A percentile compares a stretch with the other conserved stretches of the same genome.
Conservation (phyloP, 2,329 filamentous ascomycete genomes). For the Cytospora piceicola region DNA sequence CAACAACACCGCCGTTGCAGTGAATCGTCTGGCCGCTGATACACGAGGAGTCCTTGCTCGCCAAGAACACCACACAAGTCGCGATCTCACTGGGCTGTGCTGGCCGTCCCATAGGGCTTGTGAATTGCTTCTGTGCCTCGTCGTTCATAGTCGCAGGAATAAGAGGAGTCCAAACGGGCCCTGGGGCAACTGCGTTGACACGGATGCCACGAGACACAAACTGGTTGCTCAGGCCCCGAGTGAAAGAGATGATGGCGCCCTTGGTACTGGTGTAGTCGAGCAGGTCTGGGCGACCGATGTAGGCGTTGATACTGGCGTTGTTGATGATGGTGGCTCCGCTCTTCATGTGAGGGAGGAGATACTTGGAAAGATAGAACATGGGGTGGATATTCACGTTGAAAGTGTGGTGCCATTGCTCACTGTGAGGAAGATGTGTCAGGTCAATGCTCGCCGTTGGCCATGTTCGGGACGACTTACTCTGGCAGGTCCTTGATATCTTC, state of each 20-base stretch:
- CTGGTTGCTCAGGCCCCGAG: conserved; percentile 76
- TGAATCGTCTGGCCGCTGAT: conserved; percentile 71
- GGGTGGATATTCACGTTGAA: conserved; percentile 85
- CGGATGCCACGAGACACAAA: conserved; percentile 72
- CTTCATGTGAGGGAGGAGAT: conserved; percentile 74
- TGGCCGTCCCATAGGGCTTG: conserved; percentile 74
- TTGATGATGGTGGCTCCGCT: conserved; percentile 80
- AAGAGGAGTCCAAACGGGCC: conserved; percentile 78
- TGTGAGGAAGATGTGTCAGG: conserved; percentile 36
- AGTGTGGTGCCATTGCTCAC: conserved; percentile 77
- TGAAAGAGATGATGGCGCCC: conserved; percentile 79
- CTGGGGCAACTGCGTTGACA: conserved; percentile 77
- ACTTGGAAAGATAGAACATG: conserved; percentile 81
- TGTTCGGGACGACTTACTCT: conserved; percentile 54
- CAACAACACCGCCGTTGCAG: conserved; percentile 55
- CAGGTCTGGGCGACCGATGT: conserved; percentile 77
- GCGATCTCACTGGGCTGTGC: conserved; percentile 83
- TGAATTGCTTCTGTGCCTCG: conserved; percentile 73
- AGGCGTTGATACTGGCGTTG: conserved; percentile 82
- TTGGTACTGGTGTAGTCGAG: conserved; percentile 83
- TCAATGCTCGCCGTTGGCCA: no score
- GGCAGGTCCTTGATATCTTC: conserved; percentile 71
- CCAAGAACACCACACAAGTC: conserved; percentile 80
- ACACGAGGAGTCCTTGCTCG: conserved; percentile 72
- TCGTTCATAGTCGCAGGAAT: conserved; percentile 75